Evolutionary conservation across 2,329 filamentous ascomycete genomes (phyloP).

Genomic region (Emmonsia crescens): DNA sequence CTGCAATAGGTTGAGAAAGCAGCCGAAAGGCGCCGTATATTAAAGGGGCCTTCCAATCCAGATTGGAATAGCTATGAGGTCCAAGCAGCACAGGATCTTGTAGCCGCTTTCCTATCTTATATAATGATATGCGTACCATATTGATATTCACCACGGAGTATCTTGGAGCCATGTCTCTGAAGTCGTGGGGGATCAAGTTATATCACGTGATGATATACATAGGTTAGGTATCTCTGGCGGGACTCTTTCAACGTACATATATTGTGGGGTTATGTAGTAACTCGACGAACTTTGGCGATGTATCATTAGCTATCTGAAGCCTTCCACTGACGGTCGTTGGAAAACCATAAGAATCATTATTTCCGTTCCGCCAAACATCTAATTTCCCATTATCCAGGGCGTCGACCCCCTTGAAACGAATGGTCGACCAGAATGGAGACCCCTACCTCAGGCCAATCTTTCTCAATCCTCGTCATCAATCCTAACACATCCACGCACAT

Average conservation of each 20-base stretch:
- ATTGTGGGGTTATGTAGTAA: neutral
- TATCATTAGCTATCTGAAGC: neutral
- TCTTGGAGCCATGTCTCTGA: too few species aligned
- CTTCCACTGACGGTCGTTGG: neutral
- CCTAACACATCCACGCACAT: slow-evolving; percentile 36
- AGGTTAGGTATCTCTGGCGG: too few species aligned
- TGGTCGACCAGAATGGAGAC: neutral
- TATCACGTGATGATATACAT: neutral
- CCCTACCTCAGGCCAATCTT: slow-evolving; percentile 1
- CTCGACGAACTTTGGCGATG: neutral
- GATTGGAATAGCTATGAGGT: neutral
- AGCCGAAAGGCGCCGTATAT: neutral
- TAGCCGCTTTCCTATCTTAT: neutral
- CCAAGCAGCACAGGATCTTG: neutral
- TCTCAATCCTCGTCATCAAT: slow-evolving; percentile 34
- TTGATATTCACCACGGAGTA: neutral
- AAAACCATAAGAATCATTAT: neutral
- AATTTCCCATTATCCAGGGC: neutral
- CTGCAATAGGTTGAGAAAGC: neutral
- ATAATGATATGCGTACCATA: neutral
- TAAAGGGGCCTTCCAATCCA: neutral
- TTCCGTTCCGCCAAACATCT: neutral
- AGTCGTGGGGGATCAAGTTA: too few species aligned
- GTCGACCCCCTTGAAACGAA: neutral
- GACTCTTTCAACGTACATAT: neutral